These are phyloP conservation scores for Dothistroma pini DNA, from an alignment of 2,329 filamentous ascomycete genomes.

Conservation along the genomic window DNA sequence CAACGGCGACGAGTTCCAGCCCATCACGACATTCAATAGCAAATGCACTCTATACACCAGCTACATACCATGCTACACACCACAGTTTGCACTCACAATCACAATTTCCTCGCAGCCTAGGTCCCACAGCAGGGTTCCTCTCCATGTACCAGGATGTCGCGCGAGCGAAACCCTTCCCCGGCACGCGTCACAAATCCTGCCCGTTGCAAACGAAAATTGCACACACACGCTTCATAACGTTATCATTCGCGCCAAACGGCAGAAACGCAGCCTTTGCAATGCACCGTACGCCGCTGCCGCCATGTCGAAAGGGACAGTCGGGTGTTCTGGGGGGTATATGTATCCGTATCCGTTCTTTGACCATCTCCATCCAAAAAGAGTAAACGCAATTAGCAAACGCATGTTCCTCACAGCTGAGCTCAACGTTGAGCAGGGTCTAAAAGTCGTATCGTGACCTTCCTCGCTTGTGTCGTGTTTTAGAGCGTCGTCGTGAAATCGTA, in stretches of 20 bases:
- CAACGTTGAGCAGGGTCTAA: neutral
- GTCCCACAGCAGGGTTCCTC: neutral
- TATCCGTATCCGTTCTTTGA: neutral
- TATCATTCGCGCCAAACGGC: neutral
- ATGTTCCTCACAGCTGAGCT: neutral
- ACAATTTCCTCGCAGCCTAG: neutral
- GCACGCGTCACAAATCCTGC: neutral
- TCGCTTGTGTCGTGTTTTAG: neutral
- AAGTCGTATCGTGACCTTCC: neutral
- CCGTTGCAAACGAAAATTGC: neutral
- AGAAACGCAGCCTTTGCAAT: neutral
- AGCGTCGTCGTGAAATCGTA: conserved; percentile 11
- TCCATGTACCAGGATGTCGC: neutral
- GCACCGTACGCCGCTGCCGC: conserved; percentile 6
- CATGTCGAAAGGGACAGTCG: conserved; percentile 8
- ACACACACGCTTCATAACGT: neutral
- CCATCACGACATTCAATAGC: neutral
- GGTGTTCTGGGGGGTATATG: conserved; percentile 2
- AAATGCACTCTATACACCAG: conserved; percentile 2
- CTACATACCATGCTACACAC: conserved; percentile 6
- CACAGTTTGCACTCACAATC: neutral
- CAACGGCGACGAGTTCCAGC: neutral
- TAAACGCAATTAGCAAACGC: neutral
- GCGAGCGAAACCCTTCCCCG: neutral
- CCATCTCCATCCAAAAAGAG: neutral